phyloP scores from a whole-genome alignment of 352 stramenopile genomes.

The Globisporangium megalacanthum region DNA sequence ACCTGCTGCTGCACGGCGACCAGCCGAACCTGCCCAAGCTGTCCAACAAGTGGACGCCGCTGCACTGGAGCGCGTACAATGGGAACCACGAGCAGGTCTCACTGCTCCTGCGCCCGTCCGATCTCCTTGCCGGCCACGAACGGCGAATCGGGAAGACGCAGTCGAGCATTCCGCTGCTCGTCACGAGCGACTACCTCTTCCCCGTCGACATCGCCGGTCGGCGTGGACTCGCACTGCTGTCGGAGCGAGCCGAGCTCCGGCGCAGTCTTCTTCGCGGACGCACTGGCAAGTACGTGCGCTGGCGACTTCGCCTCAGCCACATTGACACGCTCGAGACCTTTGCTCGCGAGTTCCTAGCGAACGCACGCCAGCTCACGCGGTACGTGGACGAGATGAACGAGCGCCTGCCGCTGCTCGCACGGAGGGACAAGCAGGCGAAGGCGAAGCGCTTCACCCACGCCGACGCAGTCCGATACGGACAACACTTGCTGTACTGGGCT shows the following conservation, averaged over 20 bases:
- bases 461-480: constrained; percentile 59
- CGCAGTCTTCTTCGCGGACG: not conserved
- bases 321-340: constrained; percentile 40
- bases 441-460: constrained; percentile 20
- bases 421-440: constrained; percentile 14
- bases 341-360: constrained; percentile 45
- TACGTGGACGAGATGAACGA: constrained; percentile 68
- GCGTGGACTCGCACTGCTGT: constrained; percentile 35
- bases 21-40: constrained; percentile 67
- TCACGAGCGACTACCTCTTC: constrained; percentile 52
- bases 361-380: constrained; percentile 25
- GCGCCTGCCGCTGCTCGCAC: constrained; percentile 26
- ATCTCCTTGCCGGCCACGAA: not conserved
- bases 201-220: constrained; percentile 58
- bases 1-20: constrained; percentile 56
- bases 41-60: constrained; percentile 62
- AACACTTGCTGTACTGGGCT: constrained; percentile 75
- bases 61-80: constrained; percentile 76
- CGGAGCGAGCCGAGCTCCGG: constrained; percentile 33
- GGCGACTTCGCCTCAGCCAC: constrained; percentile 61
- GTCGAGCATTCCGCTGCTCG: constrained; percentile 47
- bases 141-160: constrained; percentile 32
- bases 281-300: constrained; percentile 32
- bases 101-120: constrained; percentile 44
- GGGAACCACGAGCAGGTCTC: constrained; percentile 60